Evolutionary conservation across 2,329 filamentous ascomycete species (phyloP).

Genomic region (Epichloe brachyelytri): DNA sequence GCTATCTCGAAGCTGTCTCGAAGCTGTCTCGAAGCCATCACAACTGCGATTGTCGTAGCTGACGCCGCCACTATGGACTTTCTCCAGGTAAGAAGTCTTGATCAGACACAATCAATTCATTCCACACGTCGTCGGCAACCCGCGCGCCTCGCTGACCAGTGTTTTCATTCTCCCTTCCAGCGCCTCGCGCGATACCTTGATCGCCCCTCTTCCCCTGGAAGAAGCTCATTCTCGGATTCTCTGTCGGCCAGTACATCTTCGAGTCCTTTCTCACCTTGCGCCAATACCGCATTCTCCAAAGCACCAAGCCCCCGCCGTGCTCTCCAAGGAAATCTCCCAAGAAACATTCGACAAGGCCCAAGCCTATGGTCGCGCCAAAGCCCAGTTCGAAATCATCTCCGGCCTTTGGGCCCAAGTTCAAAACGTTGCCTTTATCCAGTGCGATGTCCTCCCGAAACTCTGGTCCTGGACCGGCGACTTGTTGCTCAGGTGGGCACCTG

Average conservation of each 20-base stretch:
- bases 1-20: too few relatives aligned
- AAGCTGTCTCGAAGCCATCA: not conserved
- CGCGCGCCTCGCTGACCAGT: not conserved
- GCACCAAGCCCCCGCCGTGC: constrained; percentile 72
- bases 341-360: constrained; percentile 92
- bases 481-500: constrained; percentile 61
- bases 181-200: constrained; percentile 77
- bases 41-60: constrained; percentile 1
- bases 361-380: constrained; percentile 92
- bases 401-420: constrained; percentile 78
- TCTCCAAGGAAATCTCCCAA: constrained; percentile 77
- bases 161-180: constrained; percentile 21
- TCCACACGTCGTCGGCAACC: too few relatives aligned
- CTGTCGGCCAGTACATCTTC: constrained; percentile 77
- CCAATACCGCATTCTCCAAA: constrained; percentile 78
- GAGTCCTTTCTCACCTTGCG: constrained; percentile 82
- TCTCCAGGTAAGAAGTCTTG: constrained; percentile 26
- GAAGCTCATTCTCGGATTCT: constrained; percentile 88
- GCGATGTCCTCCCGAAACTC: constrained; percentile 78
- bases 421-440: constrained; percentile 80
- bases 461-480: constrained; percentile 72
- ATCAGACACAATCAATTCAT: too few relatives aligned
- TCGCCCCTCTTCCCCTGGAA: constrained; percentile 92
- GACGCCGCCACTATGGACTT: constrained; percentile 26
- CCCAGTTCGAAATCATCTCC: constrained; percentile 71